Percentiles rank a stretch among this genome's conserved stretches.
Evolutionary conservation across 441 rosid genomes (phyloP).

Genomic region (Macaranga tanarius): DNA sequence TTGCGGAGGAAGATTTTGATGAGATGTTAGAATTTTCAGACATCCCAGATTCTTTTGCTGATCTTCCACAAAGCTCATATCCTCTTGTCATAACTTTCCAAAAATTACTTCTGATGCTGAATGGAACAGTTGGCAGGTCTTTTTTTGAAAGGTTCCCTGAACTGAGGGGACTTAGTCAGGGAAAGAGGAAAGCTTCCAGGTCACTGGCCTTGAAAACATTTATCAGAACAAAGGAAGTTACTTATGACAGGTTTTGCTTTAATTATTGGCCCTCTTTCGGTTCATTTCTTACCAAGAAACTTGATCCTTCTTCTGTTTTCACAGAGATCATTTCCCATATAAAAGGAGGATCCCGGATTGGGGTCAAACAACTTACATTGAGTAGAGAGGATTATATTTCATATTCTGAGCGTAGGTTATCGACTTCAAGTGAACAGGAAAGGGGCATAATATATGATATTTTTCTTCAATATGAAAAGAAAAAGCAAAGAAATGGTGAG

Average conservation of each 20-base stretch:
- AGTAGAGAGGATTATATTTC: constrained; percentile 36
- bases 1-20: constrained; percentile 34
- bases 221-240: constrained; percentile 45
- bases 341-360: constrained; percentile 43
- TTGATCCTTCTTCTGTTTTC: constrained; percentile 51
- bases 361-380: constrained; percentile 30
- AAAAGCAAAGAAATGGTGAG: constrained; percentile 42
- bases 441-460: constrained; percentile 39
- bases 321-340: constrained; percentile 53
- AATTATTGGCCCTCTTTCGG: constrained; percentile 53
- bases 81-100: constrained; percentile 52
- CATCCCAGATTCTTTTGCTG: constrained; percentile 48
- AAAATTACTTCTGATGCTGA: constrained; percentile 60
- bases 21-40: constrained; percentile 38
- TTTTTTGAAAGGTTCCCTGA: constrained; percentile 45
- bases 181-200: constrained; percentile 19
- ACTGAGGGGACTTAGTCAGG: constrained; percentile 21
- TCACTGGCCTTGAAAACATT: constrained; percentile 34
- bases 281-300: constrained; percentile 31
- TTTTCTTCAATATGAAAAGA: constrained; percentile 47
- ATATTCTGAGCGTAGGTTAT: constrained; percentile 37
- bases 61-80: constrained; percentile 31
- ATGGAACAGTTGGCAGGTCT: constrained; percentile 49
- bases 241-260: constrained; percentile 41
- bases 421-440: constrained; percentile 28